Evolutionary conservation across 2,329 filamentous ascomycete species (phyloP), one percentile per base, ranked within the genome.

Genomic region (Calonectria honghensis): DNA sequence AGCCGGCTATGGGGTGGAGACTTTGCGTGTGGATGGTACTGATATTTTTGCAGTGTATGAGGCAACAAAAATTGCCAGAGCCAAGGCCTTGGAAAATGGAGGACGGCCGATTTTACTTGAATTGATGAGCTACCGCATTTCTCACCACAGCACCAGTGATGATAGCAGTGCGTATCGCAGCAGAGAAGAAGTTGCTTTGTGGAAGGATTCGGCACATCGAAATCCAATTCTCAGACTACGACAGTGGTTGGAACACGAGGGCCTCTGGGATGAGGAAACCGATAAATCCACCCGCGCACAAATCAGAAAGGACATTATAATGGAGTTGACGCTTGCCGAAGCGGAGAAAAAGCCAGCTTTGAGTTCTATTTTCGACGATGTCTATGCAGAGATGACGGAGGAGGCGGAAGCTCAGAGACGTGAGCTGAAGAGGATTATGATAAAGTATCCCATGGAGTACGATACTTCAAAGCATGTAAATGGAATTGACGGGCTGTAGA

Each of bases 31-130:
- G 0, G 95, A 97, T 81, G 95, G 95, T 6, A 97, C 96, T 81
- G 95, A 97, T 80, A 93, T 97, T 77, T 95, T 95, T 83, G 95
- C 95, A 2, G 94, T 97, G 0, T 89, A 93, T 51, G 93, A 95
- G 84, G 95, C 91, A 0, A 96, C 94, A 16, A 90, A 90, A 77
- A 89, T 90, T 81, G 96, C 96, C 0, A 90, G 95, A 4, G 88
- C 90, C 39, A 90, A 51, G 7, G 74, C 74, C 0, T 27, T 73
- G 3, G 66, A 76, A 27, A 50, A 54, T 16, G 66, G 59, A 0
- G 70, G 74, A 2, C 69, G 69, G 4, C 74, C 74, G 0, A 68
- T 76, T 20, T 69, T 76, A 6, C 48, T 76, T 2, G 74, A 76
- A 14, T 39, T 75, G 16, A 76, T 76, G 74, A 75, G 74, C 35